Percentiles rank a stretch among this genome's conserved stretches.
phyloP scores from a whole-genome alignment of 1,139 yeast species.

The Saccharomyces hybrid region DNA sequence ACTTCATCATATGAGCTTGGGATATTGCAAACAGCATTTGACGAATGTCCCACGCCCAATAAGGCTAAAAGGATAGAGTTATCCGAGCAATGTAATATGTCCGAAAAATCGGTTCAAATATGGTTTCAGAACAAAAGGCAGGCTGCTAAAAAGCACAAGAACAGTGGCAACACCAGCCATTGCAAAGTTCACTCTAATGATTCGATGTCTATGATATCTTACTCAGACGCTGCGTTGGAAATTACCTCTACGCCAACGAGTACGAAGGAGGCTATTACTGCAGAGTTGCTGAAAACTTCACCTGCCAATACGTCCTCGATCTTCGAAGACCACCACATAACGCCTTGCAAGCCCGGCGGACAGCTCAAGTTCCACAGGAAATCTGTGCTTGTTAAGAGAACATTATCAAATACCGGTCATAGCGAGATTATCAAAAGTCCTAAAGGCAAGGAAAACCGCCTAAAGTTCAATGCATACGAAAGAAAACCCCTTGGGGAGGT shows the following conservation, averaged over 20 bases:
- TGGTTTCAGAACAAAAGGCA: constrained; percentile 98
- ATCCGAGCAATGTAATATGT: constrained; percentile 75
- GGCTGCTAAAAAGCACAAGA: constrained; percentile 41
- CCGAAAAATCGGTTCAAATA: constrained; percentile 94
- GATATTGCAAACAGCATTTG: constrained; percentile 73
- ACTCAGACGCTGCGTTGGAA: background rate
- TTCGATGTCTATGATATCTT: background rate
- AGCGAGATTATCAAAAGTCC: background rate
- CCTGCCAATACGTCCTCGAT: background rate
- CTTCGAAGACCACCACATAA: background rate
- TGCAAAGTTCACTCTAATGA: background rate
- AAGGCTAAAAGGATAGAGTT: constrained; percentile 66
- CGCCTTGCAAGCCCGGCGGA: background rate
- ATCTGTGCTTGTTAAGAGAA: background rate
- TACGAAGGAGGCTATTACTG: background rate
- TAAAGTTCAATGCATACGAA: background rate
- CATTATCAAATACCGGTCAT: background rate
- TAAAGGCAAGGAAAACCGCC: background rate
- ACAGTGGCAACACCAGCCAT: background rate
- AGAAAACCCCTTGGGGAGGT: background rate
- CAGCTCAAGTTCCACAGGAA: background rate
- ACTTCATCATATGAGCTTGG: constrained; percentile 82
- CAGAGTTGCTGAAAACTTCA: background rate
- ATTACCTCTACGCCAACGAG: background rate
- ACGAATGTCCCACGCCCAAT: constrained; percentile 72